Base-by-base conservation (phyloP, 495 filamentous ascomycete species). In the Hapsidospora chrysogenum region DNA sequence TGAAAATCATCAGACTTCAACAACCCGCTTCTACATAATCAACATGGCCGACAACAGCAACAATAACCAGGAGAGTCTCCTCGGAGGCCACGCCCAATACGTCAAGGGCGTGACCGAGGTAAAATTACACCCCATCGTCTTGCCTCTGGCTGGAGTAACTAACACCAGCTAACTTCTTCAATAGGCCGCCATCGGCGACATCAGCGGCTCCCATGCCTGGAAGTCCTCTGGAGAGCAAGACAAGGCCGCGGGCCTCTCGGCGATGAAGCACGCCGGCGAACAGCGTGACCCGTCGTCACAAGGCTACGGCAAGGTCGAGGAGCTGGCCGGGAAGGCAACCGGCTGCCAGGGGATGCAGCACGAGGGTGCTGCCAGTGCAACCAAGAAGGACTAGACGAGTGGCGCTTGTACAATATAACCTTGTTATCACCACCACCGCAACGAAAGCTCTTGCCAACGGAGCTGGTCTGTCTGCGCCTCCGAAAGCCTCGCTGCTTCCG, bases 101-200 rank as follows among this genome's bases (percentile, higher is more conserved):
- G 48, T 63, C 38, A 64, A 66, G 32, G 62, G 62, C 25, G 55
- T 53, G 4, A 46, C 58, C n/a, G 60, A 66, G 49, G 62, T 64
- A 4, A 34, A 42, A 42, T 9, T 10, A 1, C 17, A 17, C n/a
- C n/a, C n/a, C n/a, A n/a, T n/a, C n/a, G n/a, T n/a, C n/a, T n/a
- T n/a, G n/a, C n/a, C n/a, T n/a, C n/a, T n/a, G n/a, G n/a, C n/a
- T n/a, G n/a, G n/a, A n/a, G n/a, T 16, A 11, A 4, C 25, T 6
- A 25, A 2, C 17, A 9, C 10, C 18, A 37, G 13, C 26, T 43
- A 40, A 44, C 26, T 9, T 15, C 13, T 27, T n/a, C 21, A 15
- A 9, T 22, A 37, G 18, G 34, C 31, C 20, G 20, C 53, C n/a
- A 54, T 64, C 30, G 62, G 62, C 17, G 44, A 29, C 39, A 29